Evolutionary conservation across 148 eudicot genomes (phyloP).

Genomic region (Euryodendron excelsum): DNA sequence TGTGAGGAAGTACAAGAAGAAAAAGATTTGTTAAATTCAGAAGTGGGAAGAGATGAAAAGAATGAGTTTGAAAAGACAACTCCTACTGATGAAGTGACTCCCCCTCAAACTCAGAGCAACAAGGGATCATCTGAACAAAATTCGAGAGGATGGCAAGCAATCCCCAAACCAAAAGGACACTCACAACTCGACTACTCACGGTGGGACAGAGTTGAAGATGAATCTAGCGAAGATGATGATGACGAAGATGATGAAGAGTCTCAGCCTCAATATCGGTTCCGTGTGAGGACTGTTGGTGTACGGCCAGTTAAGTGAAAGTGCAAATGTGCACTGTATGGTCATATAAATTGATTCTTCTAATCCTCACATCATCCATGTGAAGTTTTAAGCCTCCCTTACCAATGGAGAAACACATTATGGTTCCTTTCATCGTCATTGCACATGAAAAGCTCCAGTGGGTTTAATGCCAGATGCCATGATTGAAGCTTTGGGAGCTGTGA

Average conservation of each 20-base stretch:
- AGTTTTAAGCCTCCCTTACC: too few species aligned
- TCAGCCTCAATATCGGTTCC: conserved; percentile 67
- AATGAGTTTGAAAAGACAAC: too few species aligned
- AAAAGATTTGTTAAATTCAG: conserved; percentile 12
- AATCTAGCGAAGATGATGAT: conserved; percentile 71
- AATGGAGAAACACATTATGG: too few species aligned
- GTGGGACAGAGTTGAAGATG: conserved; percentile 71
- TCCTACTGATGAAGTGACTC: conserved; percentile 7
- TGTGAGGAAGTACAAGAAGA: too few species aligned
- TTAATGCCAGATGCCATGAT: not conserved
- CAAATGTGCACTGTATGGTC: not conserved
- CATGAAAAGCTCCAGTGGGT: not conserved
- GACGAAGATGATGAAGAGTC: conserved; percentile 56
- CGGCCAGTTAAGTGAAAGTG: conserved; percentile 47
- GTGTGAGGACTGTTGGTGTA: conserved; percentile 64
- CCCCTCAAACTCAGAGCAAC: conserved; percentile 22
- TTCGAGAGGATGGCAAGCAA: conserved; percentile 56
- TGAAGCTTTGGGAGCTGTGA: not conserved
- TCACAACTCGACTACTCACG: conserved; percentile 81
- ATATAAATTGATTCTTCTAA: too few species aligned
- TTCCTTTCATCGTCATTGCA: too few species aligned
- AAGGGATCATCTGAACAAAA: conserved; percentile 33
- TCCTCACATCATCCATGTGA: too few species aligned
- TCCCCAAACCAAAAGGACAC: conserved; percentile 88
- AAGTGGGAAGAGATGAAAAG: conserved; percentile 11